phyloP scores from a whole-genome alignment of 2,329 filamentous ascomycete species.

The Fusarium sarcochroum region DNA sequence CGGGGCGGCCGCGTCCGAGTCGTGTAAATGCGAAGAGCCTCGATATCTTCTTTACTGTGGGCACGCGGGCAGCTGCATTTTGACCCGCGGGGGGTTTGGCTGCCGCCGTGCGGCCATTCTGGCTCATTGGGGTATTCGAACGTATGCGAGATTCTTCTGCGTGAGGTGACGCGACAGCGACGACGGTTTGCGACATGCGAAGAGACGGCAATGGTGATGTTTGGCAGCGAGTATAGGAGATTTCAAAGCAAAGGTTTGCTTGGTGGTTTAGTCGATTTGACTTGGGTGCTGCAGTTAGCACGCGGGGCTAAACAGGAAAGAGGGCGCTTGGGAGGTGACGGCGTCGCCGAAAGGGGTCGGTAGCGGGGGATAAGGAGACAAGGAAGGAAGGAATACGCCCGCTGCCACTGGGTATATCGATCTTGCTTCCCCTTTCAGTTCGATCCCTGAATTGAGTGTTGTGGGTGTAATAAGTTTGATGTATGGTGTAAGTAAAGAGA shows the following conservation, averaged over 20 bases:
- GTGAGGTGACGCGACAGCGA: slow-evolving; percentile 36
- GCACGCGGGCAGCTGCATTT: slow-evolving; percentile 34
- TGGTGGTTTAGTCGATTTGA: slow-evolving; percentile 15
- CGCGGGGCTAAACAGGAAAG: slow-evolving; percentile 25
- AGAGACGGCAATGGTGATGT: neutral
- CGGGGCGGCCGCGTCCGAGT: slow-evolving; percentile 48
- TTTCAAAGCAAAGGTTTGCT: slow-evolving; percentile 15
- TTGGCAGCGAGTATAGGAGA: slow-evolving; percentile 3
- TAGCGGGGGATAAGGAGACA: slow-evolving; percentile 7
- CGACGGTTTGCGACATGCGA: slow-evolving; percentile 40
- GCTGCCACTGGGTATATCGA: slow-evolving; percentile 14
- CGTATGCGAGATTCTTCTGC: slow-evolving; percentile 26
- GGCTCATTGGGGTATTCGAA: slow-evolving; percentile 43
- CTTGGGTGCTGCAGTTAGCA: slow-evolving; percentile 16
- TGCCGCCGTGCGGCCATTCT: slow-evolving; percentile 46
- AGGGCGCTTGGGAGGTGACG: slow-evolving; percentile 14
- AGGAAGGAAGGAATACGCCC: neutral
- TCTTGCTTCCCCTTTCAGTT: slow-evolving; percentile 29
- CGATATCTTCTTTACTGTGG: slow-evolving; percentile 55
- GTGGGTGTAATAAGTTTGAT: neutral
- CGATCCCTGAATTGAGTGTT: slow-evolving; percentile 10
- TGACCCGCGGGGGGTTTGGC: slow-evolving; percentile 39
- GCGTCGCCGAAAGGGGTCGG: slow-evolving; percentile 40
- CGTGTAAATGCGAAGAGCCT: slow-evolving; percentile 54
- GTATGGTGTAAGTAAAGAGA: neutral